Percentiles rank a stretch among this genome's conserved stretches.
These are phyloP conservation scores for Aspergillus bridgeri DNA, from an alignment of 495 filamentous ascomycete genomes.

Conservation along the genomic window DNA sequence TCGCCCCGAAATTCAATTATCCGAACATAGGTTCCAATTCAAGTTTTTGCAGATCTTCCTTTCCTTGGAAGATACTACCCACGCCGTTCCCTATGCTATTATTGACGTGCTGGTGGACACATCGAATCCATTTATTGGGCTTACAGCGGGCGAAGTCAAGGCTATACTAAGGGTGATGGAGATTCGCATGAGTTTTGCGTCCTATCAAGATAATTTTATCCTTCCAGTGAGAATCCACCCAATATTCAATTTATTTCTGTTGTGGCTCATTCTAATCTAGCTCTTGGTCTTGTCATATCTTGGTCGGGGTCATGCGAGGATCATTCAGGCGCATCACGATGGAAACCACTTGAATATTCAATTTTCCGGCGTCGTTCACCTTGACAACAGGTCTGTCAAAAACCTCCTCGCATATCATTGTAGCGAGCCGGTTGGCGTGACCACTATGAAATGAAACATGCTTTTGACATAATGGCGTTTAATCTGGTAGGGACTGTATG, in stretches of 20 bases:
- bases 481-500: too few species aligned
- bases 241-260: not conserved
- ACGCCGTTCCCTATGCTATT: not conserved
- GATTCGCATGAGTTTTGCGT: slow-evolving; percentile 4
- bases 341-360: slow-evolving; percentile 12
- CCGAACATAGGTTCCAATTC: too few species aligned
- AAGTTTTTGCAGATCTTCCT: too few species aligned
- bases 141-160: slow-evolving; percentile 8
- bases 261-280: not conserved
- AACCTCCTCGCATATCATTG: slow-evolving; percentile 12
- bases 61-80: slow-evolving; percentile 1
- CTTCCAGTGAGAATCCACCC: slow-evolving; percentile 6
- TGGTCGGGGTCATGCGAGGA: slow-evolving; percentile 3
- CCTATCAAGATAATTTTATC: slow-evolving; percentile 1
- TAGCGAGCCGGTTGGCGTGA: slow-evolving; percentile 6
- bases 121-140: not conserved
- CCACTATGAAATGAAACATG: not conserved
- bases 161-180: slow-evolving; percentile 11
- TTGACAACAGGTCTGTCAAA: not conserved
- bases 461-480: not conserved
- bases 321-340: slow-evolving; percentile 15
- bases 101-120: not conserved
- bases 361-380: not conserved
- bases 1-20: too few species aligned
- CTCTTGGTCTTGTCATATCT: slow-evolving; percentile 15